Evolutionary conservation across 805 yeast genomes (phyloP).

Genomic region (Candida awuae): DNA sequence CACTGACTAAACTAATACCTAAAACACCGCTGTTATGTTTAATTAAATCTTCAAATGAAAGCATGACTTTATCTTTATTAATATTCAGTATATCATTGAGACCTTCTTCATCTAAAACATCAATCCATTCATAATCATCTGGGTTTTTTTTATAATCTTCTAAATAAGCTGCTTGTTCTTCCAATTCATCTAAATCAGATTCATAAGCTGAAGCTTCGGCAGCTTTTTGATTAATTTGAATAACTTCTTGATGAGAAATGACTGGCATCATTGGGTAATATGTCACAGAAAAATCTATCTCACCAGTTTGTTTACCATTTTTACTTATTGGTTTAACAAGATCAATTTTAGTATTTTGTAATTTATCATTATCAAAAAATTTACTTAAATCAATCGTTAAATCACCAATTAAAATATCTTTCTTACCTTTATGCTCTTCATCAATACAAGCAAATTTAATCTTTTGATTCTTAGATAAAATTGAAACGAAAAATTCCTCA

Average conservation of each 20-base stretch:
- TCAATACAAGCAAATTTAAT: conserved; percentile 55
- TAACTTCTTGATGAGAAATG: conserved; percentile 48
- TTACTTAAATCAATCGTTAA: conserved; percentile 31
- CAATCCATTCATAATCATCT: conserved; percentile 56
- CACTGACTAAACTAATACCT: conserved; percentile 44
- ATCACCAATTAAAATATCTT: conserved; percentile 56
- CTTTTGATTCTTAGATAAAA: conserved; percentile 52
- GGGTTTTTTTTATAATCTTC: conserved; percentile 50
- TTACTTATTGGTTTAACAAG: conserved; percentile 7
- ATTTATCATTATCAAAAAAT: conserved; percentile 10
- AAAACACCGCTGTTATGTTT: conserved; percentile 56
- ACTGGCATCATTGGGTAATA: conserved; percentile 62
- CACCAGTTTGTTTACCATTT: conserved; percentile 33
- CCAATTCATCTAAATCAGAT: conserved; percentile 32
- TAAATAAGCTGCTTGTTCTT: conserved; percentile 42
- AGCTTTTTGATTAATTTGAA: conserved; percentile 35
- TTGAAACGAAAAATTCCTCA: conserved; percentile 51
- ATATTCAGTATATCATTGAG: conserved; percentile 26
- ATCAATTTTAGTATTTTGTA: conserved; percentile 11
- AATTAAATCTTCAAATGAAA: conserved; percentile 45
- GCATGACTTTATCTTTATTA: conserved; percentile 33
- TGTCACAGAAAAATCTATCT: conserved; percentile 45
- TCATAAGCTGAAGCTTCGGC: conserved; percentile 34
- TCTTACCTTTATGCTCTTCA: conserved; percentile 49
- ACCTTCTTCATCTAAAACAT: conserved; percentile 29